Percentiles rank a stretch among this genome's conserved stretches.
These are phyloP conservation scores for Glycine tomentella DNA, from an alignment of 306 rosid species.

Conservation along the genomic window DNA sequence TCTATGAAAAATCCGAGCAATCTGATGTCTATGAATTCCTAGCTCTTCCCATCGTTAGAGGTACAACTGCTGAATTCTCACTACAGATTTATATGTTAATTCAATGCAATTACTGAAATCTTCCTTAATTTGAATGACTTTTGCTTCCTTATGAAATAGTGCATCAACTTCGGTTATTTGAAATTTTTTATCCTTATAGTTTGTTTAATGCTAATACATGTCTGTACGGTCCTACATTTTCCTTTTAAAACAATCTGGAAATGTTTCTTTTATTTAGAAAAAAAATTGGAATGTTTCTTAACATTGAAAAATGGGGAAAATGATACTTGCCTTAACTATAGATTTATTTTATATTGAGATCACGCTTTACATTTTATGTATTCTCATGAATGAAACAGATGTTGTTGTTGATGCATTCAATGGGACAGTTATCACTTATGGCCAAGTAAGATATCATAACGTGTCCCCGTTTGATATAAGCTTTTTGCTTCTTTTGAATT, in stretches of 20 bases:
- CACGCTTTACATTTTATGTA: constrained; percentile 43
- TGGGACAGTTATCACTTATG: constrained; percentile 85
- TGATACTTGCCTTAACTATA: constrained; percentile 5
- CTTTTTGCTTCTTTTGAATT: too few species aligned
- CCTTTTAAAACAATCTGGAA: not conserved
- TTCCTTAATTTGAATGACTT: constrained; percentile 9
- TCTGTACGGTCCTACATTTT: not conserved
- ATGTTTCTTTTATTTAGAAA: too few species aligned
- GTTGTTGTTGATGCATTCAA: constrained; percentile 65
- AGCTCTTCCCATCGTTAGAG: constrained; percentile 79
- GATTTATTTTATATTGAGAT: constrained; percentile 12
- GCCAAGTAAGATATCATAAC: constrained; percentile 66
- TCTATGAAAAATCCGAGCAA: constrained; percentile 77
- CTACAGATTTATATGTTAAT: not conserved
- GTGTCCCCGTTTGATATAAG: not conserved
- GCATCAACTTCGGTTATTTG: not conserved
- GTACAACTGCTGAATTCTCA: constrained; percentile 46
- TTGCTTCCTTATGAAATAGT: constrained; percentile 32
- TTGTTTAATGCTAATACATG: not conserved
- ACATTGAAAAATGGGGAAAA: constrained; percentile 1
- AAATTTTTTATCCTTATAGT: not conserved
- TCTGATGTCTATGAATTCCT: constrained; percentile 71
- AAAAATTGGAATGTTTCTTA: constrained; percentile 1
- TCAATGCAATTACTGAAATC: constrained; percentile 31
- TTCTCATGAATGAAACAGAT: constrained; percentile 58